Base-by-base conservation (phyloP, 2,329 filamentous ascomycete genomes). In the Tolypocladium album region DNA sequence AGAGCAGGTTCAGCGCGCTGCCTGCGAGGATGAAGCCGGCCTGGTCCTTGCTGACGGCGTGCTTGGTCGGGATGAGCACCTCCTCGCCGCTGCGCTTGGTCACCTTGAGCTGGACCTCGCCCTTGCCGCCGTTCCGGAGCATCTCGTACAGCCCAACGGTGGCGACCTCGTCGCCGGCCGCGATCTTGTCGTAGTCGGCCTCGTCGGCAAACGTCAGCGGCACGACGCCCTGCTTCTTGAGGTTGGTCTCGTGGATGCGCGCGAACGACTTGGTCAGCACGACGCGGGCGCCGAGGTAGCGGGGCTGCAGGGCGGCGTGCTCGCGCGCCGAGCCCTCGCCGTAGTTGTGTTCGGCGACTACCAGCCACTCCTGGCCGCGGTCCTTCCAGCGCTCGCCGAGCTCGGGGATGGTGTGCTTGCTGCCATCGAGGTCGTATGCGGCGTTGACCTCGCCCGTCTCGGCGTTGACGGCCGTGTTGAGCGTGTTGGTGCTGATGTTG, bases 321-420 rank as follows among this genome's bases (percentile, higher is more conserved):
- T 96, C 92, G 65, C 92, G 84, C 2, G 92, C 91, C 58, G 88
- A 92, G 22, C 92, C 92, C 74, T 96, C 92, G 65, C 92, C 92
- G 77, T 96, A 96, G 82, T 99, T 99, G 78, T 96, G 91, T 79
- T 99, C 94, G 22, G 93, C 94, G 36, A 99, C 90, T 15, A 97
- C 92, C 60, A 97, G 83, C 94, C 94, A 99, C 63, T 89, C 84
- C 67, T 85, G 84, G 11, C 83, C 84, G 64, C 86, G 79, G 27
- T 83, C 79, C 72, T 91, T 91, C 93, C 93, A 99, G 65, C 84
- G 82, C 71, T 85, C 85, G 1, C 88, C 94, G 15, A 99, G 85
- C 64, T 94, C 91, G 4, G 93, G 93, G 70, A 97, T 97, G 39
- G 89, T 88, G 68, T 85, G 82, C 69, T 79, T 79, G 61, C 80